Evolutionary conservation across 2,329 filamentous ascomycete species (phyloP), one percentile per base, ranked within the genome.

Genomic region (Remersonia thermophila): DNA sequence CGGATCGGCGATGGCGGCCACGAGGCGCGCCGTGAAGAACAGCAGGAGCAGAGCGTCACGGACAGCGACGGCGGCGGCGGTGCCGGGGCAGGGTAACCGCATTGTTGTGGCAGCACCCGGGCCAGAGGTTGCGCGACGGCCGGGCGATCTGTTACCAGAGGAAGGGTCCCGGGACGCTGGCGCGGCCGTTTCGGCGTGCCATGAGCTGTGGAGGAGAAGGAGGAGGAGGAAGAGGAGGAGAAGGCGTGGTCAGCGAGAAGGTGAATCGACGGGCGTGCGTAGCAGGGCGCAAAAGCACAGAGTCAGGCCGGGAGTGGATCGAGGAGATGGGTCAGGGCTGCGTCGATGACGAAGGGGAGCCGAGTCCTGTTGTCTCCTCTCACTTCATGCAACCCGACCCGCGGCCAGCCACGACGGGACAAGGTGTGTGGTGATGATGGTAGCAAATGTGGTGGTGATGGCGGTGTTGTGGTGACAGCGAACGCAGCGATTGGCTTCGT

Each of bases 61-160:
- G 27, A 12, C 11, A 32, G 50, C 43, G 43, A 49, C 43, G 41
- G 45, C 44, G 43, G 43, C 41, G 41, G 45, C 44, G 43, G 43
- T 40, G 32, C 43, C 40, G 35, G 46, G 46, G 33, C 35, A 43
- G 40, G 47, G 43, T 42, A 49, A 44, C 44, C 50, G 46, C 51
- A 54, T 54, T 23, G 20, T 23, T 32, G 47, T 53, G 36, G 47
- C 41, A 51, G 44, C 43, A 44, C 46, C 48, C 45, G 39, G 40
- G 41, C 39, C 36, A 38, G 34, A 33, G 41, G 35, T 38, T 39
- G 33, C 30, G 33, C 39, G 35, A 29, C 29, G 33, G 34, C 35
- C 32, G 32, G 36, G 28, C 32, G 36, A 30, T 36, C 34, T 42
- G 45, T 50, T 39, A 47, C 43, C 36, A 47, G 41, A 42, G 31